Conservation (phyloP, 129 eudicot genomes). For the Apium graveolens region DNA sequence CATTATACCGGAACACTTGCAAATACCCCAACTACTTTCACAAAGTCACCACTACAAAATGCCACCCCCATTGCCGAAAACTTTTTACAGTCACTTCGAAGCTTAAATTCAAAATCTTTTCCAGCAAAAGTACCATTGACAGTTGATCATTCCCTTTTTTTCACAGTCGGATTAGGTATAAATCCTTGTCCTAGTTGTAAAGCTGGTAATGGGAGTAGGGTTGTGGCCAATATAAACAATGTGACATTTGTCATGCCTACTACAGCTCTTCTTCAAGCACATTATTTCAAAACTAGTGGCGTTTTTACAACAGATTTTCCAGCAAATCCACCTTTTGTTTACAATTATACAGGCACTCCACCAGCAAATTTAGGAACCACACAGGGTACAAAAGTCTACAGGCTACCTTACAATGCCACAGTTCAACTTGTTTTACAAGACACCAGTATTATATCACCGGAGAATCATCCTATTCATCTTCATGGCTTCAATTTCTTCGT, state of each 20-base stretch:
- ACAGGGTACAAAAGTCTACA: constrained; percentile 54
- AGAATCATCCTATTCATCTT: constrained; percentile 74
- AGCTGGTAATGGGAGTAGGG: constrained; percentile 63
- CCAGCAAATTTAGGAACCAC: constrained; percentile 41
- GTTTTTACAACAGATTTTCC: constrained; percentile 85
- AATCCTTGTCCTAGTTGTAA: constrained; percentile 63
- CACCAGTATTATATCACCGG: constrained; percentile 56
- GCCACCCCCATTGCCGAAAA: constrained; percentile 64
- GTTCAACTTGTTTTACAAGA: constrained; percentile 70
- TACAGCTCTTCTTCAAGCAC: constrained; percentile 61
- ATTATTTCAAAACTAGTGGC: constrained; percentile 47
- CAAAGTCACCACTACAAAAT: constrained; percentile 50
- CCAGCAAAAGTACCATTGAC: constrained; percentile 67
- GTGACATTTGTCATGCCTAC: constrained; percentile 78
- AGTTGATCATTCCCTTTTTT: constrained; percentile 60
- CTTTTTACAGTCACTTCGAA: constrained; percentile 49
- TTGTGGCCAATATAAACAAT: constrained; percentile 61
- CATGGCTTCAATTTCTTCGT: constrained; percentile 77
- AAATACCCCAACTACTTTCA: constrained; percentile 33
- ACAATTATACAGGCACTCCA: constrained; percentile 50
- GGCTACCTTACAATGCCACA: constrained; percentile 51
- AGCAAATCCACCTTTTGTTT: constrained; percentile 48
- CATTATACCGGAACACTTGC: constrained; percentile 55
- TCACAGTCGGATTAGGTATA: constrained; percentile 59
- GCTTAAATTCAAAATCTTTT: constrained; percentile 51